Evolutionary conservation across 768 basidiomycete species (phyloP).

Genomic region (Podaxis sp.): DNA sequence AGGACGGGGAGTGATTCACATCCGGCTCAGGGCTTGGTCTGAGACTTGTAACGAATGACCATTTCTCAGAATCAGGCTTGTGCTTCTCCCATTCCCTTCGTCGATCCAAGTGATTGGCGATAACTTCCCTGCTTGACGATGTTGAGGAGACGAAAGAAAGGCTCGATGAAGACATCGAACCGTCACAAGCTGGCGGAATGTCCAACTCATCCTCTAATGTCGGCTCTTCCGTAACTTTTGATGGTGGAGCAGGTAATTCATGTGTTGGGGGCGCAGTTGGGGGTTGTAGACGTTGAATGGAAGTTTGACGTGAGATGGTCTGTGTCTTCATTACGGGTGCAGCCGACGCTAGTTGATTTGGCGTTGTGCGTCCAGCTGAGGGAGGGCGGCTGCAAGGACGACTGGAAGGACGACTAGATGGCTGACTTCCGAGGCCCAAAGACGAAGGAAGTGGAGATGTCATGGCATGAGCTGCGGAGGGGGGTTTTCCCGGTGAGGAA

Average conservation of each 20-base stretch:
- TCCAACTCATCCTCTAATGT: conserved; percentile 17
- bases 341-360: conserved; percentile 1
- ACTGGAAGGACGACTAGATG: conserved; percentile 9
- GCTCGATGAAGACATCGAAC: conserved; percentile 35
- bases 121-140: conserved; percentile 27
- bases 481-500: conserved; percentile 9
- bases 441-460: conserved; percentile 6
- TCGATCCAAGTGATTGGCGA: conserved; percentile 25
- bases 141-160: conserved; percentile 43
- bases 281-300: conserved; percentile 40
- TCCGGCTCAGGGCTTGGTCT: conserved; percentile 16
- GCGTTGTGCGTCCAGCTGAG: conserved; percentile 8
- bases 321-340: conserved; percentile 25
- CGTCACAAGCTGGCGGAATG: conserved; percentile 11
- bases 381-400: conserved; percentile 15
- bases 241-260: conserved; percentile 45
- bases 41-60: conserved; percentile 22
- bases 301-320: conserved; percentile 40
- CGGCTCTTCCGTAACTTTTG: conserved; percentile 13
- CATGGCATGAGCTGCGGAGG: conserved; percentile 8
- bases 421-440: conserved; percentile 9
- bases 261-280: conserved; percentile 50
- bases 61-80: conserved; percentile 23
- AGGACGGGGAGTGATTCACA: conserved; percentile 17
- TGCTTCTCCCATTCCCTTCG: conserved; percentile 27